phyloP scores from a whole-genome alignment of 352 stramenopile species.

The Phytopythium kandeliae region DNA sequence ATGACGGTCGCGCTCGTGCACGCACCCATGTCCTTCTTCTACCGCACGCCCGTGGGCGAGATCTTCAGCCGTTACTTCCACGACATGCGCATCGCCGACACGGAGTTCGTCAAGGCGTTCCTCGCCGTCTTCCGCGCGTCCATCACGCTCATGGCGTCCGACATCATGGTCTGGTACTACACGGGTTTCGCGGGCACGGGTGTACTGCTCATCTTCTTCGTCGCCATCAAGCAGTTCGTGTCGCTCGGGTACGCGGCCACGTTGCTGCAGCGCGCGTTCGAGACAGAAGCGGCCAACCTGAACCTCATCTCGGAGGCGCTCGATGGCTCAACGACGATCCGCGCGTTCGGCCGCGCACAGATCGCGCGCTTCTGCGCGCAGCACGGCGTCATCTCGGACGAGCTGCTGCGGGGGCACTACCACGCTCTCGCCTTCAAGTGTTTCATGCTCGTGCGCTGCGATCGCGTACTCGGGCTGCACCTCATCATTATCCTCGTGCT shows the following conservation, averaged over 20 bases:
- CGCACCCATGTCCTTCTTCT: conserved; percentile 40
- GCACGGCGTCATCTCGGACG: conserved; percentile 28
- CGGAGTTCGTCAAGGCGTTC: conserved; percentile 18
- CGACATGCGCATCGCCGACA: conserved; percentile 26
- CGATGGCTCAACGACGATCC: conserved; percentile 24
- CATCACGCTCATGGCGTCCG: conserved; percentile 18
- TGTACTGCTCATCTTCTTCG: conserved; percentile 29
- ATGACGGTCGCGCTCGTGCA: conserved; percentile 37
- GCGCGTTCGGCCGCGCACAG: conserved; percentile 27
- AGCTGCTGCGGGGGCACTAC: conserved; percentile 21
- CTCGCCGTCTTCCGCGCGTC: conserved; percentile 27
- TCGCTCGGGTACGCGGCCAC: conserved; percentile 21
- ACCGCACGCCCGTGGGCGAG: conserved; percentile 34
- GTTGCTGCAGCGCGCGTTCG: conserved; percentile 28
- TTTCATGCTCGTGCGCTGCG: conserved; percentile 29
- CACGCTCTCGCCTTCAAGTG: conserved; percentile 20
- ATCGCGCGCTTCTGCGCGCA: conserved; percentile 19
- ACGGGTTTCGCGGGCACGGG: conserved; percentile 19
- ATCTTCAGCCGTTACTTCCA: conserved; percentile 43
- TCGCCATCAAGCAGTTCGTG: conserved; percentile 29
- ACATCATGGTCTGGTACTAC: conserved; percentile 31
- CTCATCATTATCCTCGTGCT: conserved; percentile 30
- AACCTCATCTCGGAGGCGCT: conserved; percentile 41
- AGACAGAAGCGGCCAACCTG: conserved; percentile 27
- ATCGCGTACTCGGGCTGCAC: conserved; percentile 28